Conservation (phyloP, 306 rosid genomes). For the Malus fusca region DNA sequence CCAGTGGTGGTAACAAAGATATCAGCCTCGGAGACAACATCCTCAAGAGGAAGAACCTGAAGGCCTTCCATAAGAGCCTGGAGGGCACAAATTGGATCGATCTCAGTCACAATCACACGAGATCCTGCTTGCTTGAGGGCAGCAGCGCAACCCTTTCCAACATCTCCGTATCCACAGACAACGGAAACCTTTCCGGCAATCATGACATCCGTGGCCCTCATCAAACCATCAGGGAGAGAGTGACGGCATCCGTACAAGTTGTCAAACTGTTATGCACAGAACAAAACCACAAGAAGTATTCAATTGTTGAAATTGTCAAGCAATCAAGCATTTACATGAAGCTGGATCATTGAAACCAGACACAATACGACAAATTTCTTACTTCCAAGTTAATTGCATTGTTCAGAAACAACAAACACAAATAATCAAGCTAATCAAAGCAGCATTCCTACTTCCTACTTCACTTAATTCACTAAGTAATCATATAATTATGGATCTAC, state of each 20-base stretch:
- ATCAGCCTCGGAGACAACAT: conserved; percentile 56
- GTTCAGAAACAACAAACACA: not conserved
- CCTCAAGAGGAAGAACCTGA: conserved; percentile 62
- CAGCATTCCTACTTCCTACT: not conserved
- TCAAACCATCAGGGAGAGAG: conserved; percentile 94
- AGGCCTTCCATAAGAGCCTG: conserved; percentile 95
- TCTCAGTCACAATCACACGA: conserved; percentile 85
- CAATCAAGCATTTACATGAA: not conserved
- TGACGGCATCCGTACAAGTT: conserved; percentile 98
- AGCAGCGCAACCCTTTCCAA: conserved; percentile 96
- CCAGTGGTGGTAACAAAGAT: conserved; percentile 94
- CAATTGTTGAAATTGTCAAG: not conserved
- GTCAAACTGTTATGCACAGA: conserved; percentile 53
- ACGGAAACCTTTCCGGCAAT: conserved; percentile 92
- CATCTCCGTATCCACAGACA: conserved; percentile 88
- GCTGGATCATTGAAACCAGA: not conserved
- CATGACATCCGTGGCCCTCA: conserved; percentile 99
- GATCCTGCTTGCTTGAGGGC: conserved; percentile 94
- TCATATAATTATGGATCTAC: not conserved
- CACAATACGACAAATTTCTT: not conserved
- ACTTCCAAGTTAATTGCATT: not conserved
- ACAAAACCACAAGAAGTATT: not conserved
- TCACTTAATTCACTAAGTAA: not conserved
- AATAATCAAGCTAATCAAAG: not conserved
- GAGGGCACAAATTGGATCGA: conserved; percentile 96